A percentile compares a stretch with the other conserved stretches of the same genome.
phyloP scores from a whole-genome alignment of 2,329 filamentous ascomycete species.

The Aspergillus sp. region DNA sequence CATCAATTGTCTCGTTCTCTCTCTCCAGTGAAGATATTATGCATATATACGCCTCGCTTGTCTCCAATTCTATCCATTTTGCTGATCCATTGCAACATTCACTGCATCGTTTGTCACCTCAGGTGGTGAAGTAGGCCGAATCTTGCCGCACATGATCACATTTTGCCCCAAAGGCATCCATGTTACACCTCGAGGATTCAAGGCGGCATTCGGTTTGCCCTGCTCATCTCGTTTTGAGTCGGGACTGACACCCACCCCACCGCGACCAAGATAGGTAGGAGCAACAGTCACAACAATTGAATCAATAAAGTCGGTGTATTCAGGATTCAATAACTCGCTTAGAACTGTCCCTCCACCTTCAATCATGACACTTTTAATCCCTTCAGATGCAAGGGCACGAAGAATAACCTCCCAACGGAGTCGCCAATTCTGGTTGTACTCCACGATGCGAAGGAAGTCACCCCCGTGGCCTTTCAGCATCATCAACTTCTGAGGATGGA shows the following conservation, averaged over 20 bases:
- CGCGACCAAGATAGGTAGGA: conserved; percentile 79
- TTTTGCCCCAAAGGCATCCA: conserved; percentile 80
- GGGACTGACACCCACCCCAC: conserved; percentile 73
- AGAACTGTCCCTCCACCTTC: conserved; percentile 81
- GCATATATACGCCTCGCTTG: too few relatives aligned
- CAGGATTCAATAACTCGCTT: conserved; percentile 65
- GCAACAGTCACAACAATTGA: conserved; percentile 83
- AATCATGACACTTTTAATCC: conserved; percentile 76
- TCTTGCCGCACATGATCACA: conserved; percentile 69
- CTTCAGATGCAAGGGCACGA: conserved; percentile 49
- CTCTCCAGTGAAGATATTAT: not conserved
- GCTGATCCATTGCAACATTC: not conserved
- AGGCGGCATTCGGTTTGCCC: conserved; percentile 52
- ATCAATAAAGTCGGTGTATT: conserved; percentile 58
- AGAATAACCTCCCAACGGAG: conserved; percentile 63
- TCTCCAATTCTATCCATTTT: not conserved
- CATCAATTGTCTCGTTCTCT: not conserved
- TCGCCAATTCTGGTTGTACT: conserved; percentile 36
- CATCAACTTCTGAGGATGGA: conserved; percentile 41
- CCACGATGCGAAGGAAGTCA: conserved; percentile 37
- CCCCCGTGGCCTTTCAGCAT: conserved; percentile 42
- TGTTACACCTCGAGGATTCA: conserved; percentile 58
- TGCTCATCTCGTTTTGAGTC: conserved; percentile 46
- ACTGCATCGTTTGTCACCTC: not conserved
- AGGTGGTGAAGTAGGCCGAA: conserved; percentile 24